Evolutionary conservation across 1,139 yeast species (phyloP).

Genomic region (Taphrina deformans): DNA sequence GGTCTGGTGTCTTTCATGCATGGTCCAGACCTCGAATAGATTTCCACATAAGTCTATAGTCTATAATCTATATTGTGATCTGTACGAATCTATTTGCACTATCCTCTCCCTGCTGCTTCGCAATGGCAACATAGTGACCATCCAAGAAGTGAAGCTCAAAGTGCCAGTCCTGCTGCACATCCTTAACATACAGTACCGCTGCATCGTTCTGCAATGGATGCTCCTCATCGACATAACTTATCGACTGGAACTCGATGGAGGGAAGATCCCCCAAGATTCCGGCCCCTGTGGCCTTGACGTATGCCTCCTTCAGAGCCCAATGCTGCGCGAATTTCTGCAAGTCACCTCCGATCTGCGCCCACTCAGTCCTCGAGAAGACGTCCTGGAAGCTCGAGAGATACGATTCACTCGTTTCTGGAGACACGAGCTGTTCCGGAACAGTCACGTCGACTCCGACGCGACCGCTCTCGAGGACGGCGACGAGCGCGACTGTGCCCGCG

Average conservation of each 20-base stretch:
- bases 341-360: slow-evolving; percentile 9
- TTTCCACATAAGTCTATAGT: background rate
- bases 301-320: slow-evolving; percentile 40
- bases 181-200: background rate
- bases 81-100: background rate
- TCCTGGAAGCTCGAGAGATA: slow-evolving; percentile 37
- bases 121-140: slow-evolving; percentile 7
- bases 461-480: slow-evolving; percentile 17
- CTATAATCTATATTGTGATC: no score
- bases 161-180: background rate
- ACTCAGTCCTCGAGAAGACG: slow-evolving; percentile 36
- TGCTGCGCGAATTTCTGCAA: slow-evolving; percentile 33
- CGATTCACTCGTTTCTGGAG: background rate
- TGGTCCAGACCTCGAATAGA: no score
- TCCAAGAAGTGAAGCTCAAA: background rate
- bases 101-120: background rate
- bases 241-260: slow-evolving; percentile 36
- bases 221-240: slow-evolving; percentile 17
- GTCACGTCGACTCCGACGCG: slow-evolving; percentile 38
- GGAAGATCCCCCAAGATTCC: slow-evolving; percentile 37
- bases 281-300: slow-evolving; percentile 39
- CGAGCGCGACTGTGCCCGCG: slow-evolving; percentile 37
- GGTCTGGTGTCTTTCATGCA: no score
- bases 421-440: background rate
- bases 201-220: slow-evolving; percentile 3